Base-by-base conservation (phyloP, 2,329 filamentous ascomycete species). In the Dothideomycetes sp. region DNA sequence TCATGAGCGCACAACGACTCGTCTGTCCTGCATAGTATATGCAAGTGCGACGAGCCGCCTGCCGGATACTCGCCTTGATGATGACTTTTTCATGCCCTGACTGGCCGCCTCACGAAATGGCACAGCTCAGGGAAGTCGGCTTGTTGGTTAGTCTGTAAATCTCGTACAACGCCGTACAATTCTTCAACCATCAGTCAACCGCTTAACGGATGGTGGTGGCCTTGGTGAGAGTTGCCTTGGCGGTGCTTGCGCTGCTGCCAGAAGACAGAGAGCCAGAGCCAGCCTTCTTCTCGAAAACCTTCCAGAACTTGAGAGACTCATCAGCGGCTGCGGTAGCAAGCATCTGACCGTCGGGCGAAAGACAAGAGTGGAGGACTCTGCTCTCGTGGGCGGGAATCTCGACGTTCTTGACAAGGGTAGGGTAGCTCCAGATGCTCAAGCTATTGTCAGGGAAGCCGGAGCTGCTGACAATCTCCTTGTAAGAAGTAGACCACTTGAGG, bases 361-460 rank as follows among this genome's bases (percentile, higher is more conserved):
- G 77, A 60, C 85, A 91, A 72, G 85, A 94, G 77, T 96, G 91
- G 36, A 98, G 77, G 31, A 98, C 89, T 53, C 91, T 77, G 56
- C 86, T 94, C 73, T 98, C 91, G 58, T 98, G 91, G 15, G 91
- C 91, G 9, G 89, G 91, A 49, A 98, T 94, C 70, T 98, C 91
- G 45, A 95, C 82, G 58, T 94, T 95, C 69, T 93, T 91, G 48
- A 96, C 91, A 37, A 96, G 73, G 14, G 87, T 91, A 8, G 91
- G 91, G 66, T 98, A 98, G 72, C 84, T 94, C 91, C 91, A 98
- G 69, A 98, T 94, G 72, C 85, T 94, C 51, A 98, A 75, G 29
- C 86, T 93, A 74, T 98, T 98, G 69, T 96, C 89, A n/a, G 91
- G 91, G 72, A 96, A 96, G 42, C 91, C 91, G 57, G 86, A 91